Evolutionary conservation across 345 rosid species (phyloP).

Genomic region (Hibiscus mutabilis): DNA sequence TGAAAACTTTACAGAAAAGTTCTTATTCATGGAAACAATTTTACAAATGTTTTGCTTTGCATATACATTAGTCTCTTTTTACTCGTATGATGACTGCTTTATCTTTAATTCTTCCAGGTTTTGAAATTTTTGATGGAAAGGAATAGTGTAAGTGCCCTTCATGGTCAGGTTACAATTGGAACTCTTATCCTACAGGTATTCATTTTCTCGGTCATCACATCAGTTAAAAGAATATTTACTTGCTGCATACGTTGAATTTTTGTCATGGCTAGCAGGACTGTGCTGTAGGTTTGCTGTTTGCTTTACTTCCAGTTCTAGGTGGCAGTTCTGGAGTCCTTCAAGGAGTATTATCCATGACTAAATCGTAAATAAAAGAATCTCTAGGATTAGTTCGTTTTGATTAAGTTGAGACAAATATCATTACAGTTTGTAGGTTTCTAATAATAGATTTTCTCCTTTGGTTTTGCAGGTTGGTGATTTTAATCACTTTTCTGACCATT

Average conservation of each 20-base stretch:
- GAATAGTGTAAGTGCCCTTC: slow-evolving; percentile 60
- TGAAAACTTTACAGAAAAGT: neutral
- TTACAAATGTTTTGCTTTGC: neutral
- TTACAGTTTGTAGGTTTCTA: neutral
- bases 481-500: slow-evolving; percentile 65
- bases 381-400: neutral
- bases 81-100: neutral
- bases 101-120: slow-evolving; percentile 34
- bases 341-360: slow-evolving; percentile 73
- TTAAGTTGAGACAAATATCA: neutral
- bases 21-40: neutral
- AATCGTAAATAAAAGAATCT: slow-evolving; percentile 45
- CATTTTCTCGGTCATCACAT: slow-evolving; percentile 8
- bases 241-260: neutral
- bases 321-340: slow-evolving; percentile 76
- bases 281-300: slow-evolving; percentile 91
- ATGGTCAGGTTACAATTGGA: slow-evolving; percentile 86
- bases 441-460: slow-evolving; percentile 1
- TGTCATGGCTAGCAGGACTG: slow-evolving; percentile 50
- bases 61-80: neutral
- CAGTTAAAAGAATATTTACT: neutral
- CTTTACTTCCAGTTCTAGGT: slow-evolving; percentile 86
- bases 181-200: slow-evolving; percentile 85
- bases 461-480: slow-evolving; percentile 47
- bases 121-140: slow-evolving; percentile 88